A percentile compares a stretch with the other conserved stretches of the same genome.
Conservation (phyloP, 805 yeast genomes). For the Hagleromyces aurorensis region DNA sequence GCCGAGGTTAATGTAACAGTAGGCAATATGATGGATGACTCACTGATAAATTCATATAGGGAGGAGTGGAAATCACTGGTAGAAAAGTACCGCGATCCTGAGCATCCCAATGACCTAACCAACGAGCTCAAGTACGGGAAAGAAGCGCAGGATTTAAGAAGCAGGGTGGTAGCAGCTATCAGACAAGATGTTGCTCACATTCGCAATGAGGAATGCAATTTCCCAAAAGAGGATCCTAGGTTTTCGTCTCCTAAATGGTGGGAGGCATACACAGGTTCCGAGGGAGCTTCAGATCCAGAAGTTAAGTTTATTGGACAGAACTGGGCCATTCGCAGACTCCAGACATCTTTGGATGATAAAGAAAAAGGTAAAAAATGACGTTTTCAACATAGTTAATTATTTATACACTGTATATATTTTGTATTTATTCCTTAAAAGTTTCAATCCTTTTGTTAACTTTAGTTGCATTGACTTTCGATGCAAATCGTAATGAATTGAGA, state of each 20-base stretch:
- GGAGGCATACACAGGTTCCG: conserved; percentile 55
- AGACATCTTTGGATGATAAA: conserved; percentile 34
- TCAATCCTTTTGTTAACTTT: conserved; percentile 15
- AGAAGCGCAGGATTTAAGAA: conserved; percentile 59
- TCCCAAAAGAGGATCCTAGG: conserved; percentile 58
- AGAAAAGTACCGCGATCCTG: conserved; percentile 42
- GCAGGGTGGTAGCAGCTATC: conserved; percentile 59
- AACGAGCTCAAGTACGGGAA: conserved; percentile 54
- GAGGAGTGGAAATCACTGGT: conserved; percentile 62
- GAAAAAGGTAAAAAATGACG: conserved; percentile 11
- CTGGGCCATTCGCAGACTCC: conserved; percentile 74
- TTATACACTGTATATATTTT: not conserved
- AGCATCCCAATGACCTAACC: conserved; percentile 49
- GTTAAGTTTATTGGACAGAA: conserved; percentile 68
- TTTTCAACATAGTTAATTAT: too few species aligned
- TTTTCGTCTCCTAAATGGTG: conserved; percentile 67
- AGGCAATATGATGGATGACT: conserved; percentile 64
- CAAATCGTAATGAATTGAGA: conserved; percentile 78
- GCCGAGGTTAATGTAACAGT: conserved; percentile 59
- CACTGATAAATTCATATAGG: conserved; percentile 51
- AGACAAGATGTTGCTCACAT: conserved; percentile 51
- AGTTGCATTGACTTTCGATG: conserved; percentile 69
- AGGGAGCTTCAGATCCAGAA: conserved; percentile 62
- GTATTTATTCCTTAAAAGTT: not conserved
- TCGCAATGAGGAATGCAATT: conserved; percentile 35